Evolutionary conservation across 2,329 filamentous ascomycete genomes (phyloP), one percentile per base, ranked within the genome.

Genomic region (Aspergillus niger): DNA sequence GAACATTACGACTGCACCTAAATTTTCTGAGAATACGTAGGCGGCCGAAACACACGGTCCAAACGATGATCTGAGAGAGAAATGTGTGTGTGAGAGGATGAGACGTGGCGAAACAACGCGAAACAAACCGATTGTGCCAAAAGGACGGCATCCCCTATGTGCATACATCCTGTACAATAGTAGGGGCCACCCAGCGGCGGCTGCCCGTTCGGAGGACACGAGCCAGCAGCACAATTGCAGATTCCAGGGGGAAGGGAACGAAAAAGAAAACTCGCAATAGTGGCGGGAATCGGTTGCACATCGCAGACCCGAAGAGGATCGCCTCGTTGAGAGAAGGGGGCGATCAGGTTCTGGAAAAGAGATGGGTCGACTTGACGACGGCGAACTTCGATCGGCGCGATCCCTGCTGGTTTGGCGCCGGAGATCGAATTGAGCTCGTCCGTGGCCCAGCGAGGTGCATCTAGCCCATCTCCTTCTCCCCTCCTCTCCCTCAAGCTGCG

Each of bases 311-410:
- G 52, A 58, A 36, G 59, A 24, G 50, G 43, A 49, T 57, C 49
- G 26, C 55, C 63, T 67, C 61, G 61, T 65, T 64, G 61, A 63
- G 32, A 60, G 61, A 64, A 66, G 57, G 50, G 53, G 60, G 38
- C 32, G 65, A 67, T 67, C 55, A 52, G 60, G 57, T 68, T 68
- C 66, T 68, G 63, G 66, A 68, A 68, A 60, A 56, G 8, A 58
- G 66, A 65, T 58, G 58, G 57, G 61, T 65, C 63, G 32, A 56
- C 56, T 62, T 32, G 13, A 55, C 50, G 56, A 43, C 57, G 57
- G 48, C 50, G 50, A 53, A 54, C 50, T 55, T 58, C 49, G 62
- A 62, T 66, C 62, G 64, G 52, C 65, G 47, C 50, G 55, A 60
- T 63, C 48, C 55, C 58, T 55, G 55, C 47, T 61, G 39, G 55